These are phyloP conservation scores for Saccharomycopsis microspora DNA, from an alignment of 805 yeast genomes.

Conservation along the genomic window DNA sequence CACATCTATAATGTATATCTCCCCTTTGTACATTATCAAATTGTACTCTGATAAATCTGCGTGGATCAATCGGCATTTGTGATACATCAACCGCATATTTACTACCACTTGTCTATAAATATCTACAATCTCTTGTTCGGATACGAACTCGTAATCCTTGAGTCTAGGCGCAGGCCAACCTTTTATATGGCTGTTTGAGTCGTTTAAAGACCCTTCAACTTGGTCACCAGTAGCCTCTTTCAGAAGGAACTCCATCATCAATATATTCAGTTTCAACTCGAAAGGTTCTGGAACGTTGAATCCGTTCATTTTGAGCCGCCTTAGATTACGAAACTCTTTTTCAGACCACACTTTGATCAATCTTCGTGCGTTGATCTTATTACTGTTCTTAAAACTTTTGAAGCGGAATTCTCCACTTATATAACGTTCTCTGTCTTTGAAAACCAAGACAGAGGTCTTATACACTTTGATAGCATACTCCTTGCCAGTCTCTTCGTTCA, in stretches of 20 bases:
- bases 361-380: slow-evolving; percentile 86
- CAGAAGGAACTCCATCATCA: slow-evolving; percentile 86
- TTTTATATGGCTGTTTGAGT: neutral
- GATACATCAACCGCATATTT: slow-evolving; percentile 80
- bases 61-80: slow-evolving; percentile 82
- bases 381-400: slow-evolving; percentile 59
- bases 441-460: slow-evolving; percentile 93
- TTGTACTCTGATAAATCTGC: slow-evolving; percentile 96
- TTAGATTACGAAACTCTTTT: slow-evolving; percentile 88
- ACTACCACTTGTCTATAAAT: slow-evolving; percentile 72
- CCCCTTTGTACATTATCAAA: slow-evolving; percentile 68
- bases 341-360: slow-evolving; percentile 99
- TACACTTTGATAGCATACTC: slow-evolving; percentile 88
- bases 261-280: slow-evolving; percentile 77
- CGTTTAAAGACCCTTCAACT: neutral
- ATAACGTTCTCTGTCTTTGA: slow-evolving; percentile 91
- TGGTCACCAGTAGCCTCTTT: slow-evolving; percentile 18
- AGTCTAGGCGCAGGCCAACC: slow-evolving; percentile 90
- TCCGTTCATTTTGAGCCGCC: slow-evolving; percentile 65
- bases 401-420: slow-evolving; percentile 95
- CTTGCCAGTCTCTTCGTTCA: slow-evolving; percentile 28
- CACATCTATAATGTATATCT: slow-evolving; percentile 83
- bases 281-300: slow-evolving; percentile 93
- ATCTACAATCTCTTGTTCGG: slow-evolving; percentile 50
- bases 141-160: slow-evolving; percentile 68